A percentile compares a stretch with the other conserved stretches of the same genome.
These are phyloP conservation scores for Populus hybrid DNA, from an alignment of 441 rosid species.

Conservation along the genomic window DNA sequence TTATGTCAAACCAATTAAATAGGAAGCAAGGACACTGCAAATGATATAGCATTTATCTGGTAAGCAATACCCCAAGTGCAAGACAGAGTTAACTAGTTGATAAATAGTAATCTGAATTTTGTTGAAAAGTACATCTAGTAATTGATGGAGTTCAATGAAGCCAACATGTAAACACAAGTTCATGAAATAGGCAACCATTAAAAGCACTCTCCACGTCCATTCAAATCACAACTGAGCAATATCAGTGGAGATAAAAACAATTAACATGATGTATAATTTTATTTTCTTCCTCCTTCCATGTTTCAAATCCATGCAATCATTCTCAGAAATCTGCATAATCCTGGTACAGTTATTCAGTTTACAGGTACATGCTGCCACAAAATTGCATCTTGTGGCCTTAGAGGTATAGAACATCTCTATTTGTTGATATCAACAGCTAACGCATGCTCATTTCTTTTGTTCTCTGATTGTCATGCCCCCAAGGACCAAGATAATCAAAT, in stretches of 20 bases:
- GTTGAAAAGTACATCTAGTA: neutral
- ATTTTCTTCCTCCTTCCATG: neutral
- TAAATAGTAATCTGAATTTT: neutral
- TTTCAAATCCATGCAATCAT: neutral
- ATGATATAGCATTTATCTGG: neutral
- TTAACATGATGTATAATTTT: neutral
- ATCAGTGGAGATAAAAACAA: neutral
- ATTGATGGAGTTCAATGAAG: neutral
- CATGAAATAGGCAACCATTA: neutral
- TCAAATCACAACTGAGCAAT: neutral
- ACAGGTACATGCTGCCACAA: neutral
- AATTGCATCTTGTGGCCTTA: neutral
- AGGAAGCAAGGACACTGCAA: neutral
- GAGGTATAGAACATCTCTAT: neutral
- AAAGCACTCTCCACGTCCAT: neutral
- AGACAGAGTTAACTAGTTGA: neutral
- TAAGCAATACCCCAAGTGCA: neutral
- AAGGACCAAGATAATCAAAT: neutral
- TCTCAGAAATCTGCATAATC: neutral
- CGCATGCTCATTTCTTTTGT: neutral
- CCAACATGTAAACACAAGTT: neutral
- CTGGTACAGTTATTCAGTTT: neutral
- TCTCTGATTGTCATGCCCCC: neutral
- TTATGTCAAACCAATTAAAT: neutral
- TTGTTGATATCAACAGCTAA: neutral